These are phyloP conservation scores for Yarrowia sp. DNA, from an alignment of 805 yeast species.

Conservation along the genomic window DNA sequence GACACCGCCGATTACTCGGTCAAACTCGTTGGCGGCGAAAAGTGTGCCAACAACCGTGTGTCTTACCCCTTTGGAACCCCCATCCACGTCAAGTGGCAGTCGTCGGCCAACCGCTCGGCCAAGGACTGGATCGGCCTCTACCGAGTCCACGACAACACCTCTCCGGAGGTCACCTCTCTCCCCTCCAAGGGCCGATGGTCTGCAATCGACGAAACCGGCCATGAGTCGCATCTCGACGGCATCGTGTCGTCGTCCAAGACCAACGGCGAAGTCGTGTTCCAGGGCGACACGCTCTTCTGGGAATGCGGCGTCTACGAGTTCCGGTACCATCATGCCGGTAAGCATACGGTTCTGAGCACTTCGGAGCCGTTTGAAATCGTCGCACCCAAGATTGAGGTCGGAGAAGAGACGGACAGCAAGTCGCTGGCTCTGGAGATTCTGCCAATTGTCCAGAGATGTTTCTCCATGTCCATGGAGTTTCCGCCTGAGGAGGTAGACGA, in stretches of 20 bases:
- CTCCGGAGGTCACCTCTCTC: conserved; percentile 61
- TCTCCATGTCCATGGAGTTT: conserved; percentile 43
- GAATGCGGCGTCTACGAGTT: conserved; percentile 77
- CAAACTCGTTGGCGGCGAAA: background rate
- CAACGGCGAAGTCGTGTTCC: conserved; percentile 60
- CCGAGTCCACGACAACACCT: conserved; percentile 64
- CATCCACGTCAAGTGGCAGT: conserved; percentile 60
- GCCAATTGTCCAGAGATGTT: conserved; percentile 43
- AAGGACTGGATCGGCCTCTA: conserved; percentile 83
- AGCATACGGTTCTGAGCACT: conserved; percentile 72
- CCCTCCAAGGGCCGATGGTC: conserved; percentile 73
- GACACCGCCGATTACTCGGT: conserved; percentile 44
- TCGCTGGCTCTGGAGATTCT: conserved; percentile 49
- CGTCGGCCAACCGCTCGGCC: conserved; percentile 58
- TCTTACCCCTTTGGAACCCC: conserved; percentile 57
- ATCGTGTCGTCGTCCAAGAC: conserved; percentile 42
- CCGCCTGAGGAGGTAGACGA: conserved; percentile 43
- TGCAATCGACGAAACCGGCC: conserved; percentile 47
- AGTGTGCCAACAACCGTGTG: conserved; percentile 16
- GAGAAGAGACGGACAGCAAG: conserved; percentile 50
- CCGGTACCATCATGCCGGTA: conserved; percentile 69
- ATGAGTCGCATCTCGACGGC: conserved; percentile 43
- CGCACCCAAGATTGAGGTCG: conserved; percentile 47
- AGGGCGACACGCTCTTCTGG: conserved; percentile 60
- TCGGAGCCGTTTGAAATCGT: conserved; percentile 71